Base-by-base conservation (phyloP, 768 basidiomycete species). In the Hirschioporus abietinus region DNA sequence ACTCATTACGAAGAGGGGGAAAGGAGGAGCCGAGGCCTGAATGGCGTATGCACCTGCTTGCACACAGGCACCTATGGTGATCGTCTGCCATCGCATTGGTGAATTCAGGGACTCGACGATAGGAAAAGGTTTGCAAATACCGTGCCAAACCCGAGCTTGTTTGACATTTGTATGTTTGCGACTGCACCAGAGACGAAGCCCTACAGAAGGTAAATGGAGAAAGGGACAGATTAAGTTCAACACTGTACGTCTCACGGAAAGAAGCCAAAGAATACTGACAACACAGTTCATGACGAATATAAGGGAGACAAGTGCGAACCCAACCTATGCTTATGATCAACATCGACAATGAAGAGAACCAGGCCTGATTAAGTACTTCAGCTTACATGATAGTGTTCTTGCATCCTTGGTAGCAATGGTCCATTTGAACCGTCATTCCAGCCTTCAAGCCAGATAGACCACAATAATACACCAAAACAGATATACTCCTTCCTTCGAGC, bases 1-100 rank as follows among this genome's bases (percentile, higher is more conserved):
- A 1, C 75, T 79, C 35, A 87, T 70, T 4, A 86, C 82, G 68
- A 90, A 87, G 1, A 81, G 80, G 6, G 88, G 88, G 71, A 90
- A 92, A 0, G 89, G 88, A 0, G 84, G 86, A 12, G 82, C 86
- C 8, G 86, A 72, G 1, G 82, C 77, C 70, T 85, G 82, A 7
- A 91, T 74, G 7, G 78, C 71, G 69, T 86, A 90, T 6, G 82
- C 87, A 6, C 84, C 64, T 1, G 85, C 71, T 74, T 89, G 88
- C 24, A 73, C 78, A 20, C 81, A 34, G 0, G 88, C 80, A 0
- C 87, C 88, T 85, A 20, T 1, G 60, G 60, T 61, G 60, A 61
- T 61, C 3, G 60, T 25, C 60, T 61, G 23, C 23, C 30, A 61
- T 61, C 23, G 23, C 23, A 17, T 15, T 4, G 60, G 60, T 61